Percentiles rank a stretch among this genome's conserved stretches.
Evolutionary conservation across 331 rosid genomes (phyloP).

Genomic region (Quercus tomentella): DNA sequence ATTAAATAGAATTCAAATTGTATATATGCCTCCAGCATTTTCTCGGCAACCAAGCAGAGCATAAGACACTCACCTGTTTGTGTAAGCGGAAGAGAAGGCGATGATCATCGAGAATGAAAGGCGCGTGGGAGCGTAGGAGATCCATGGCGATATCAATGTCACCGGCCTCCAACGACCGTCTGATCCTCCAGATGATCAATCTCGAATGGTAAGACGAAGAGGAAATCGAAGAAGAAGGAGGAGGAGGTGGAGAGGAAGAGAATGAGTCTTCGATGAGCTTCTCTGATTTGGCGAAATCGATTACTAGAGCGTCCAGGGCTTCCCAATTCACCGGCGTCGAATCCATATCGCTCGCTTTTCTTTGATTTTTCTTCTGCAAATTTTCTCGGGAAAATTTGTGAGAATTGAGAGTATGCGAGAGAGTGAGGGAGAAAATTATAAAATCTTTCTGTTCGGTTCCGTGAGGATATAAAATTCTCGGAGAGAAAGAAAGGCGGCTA

Average conservation of each 20-base stretch:
- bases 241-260: conserved; percentile 18
- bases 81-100: conserved; percentile 89
- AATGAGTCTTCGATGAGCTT: conserved; percentile 62
- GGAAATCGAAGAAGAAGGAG: conserved; percentile 49
- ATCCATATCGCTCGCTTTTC: conserved; percentile 40
- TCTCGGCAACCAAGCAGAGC: conserved; percentile 1
- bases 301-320: conserved; percentile 70
- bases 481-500: conserved; percentile 48
- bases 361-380: neutral
- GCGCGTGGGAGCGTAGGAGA: conserved; percentile 79
- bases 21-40: neutral
- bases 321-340: conserved; percentile 89
- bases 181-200: conserved; percentile 75
- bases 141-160: conserved; percentile 61
- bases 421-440: conserved; percentile 2
- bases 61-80: conserved; percentile 63
- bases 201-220: conserved; percentile 87
- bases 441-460: neutral
- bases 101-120: conserved; percentile 74
- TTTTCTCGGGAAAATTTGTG: conserved; percentile 19
- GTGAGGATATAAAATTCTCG: neutral
- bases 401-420: neutral
- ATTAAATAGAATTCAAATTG: too few species aligned
- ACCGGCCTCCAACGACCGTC: conserved; percentile 67
- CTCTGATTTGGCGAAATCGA: conserved; percentile 94